Evolutionary conservation across 2,329 filamentous ascomycete species (phyloP).

Genomic region (Talaromyces sp.): DNA sequence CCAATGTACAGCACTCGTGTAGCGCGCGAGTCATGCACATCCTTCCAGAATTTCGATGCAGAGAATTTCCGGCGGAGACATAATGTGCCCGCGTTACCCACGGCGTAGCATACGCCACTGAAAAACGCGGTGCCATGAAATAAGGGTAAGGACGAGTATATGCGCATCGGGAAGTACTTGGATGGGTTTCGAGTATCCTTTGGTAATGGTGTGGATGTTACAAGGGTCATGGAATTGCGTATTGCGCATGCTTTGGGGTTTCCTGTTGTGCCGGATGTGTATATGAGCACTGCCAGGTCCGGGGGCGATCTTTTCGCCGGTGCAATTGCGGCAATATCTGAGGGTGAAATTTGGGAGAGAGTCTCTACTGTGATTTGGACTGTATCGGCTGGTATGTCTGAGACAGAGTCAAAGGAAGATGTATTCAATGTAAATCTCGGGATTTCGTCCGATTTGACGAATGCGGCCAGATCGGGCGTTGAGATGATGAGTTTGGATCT

Average conservation of each 20-base stretch:
- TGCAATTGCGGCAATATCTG: constrained; percentile 23
- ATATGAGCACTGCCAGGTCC: constrained; percentile 43
- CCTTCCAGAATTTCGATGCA: constrained; percentile 46
- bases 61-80: constrained; percentile 48
- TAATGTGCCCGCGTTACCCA: constrained; percentile 42
- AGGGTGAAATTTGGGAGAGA: constrained; percentile 27
- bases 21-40: constrained; percentile 42
- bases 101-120: constrained; percentile 40
- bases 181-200: constrained; percentile 36
- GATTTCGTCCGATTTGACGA: constrained; percentile 33
- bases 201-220: constrained; percentile 37
- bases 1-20: constrained; percentile 49
- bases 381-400: constrained; percentile 19
- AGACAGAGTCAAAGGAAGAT: constrained; percentile 33
- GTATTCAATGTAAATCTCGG: constrained; percentile 40
- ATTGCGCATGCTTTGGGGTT: constrained; percentile 48
- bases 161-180: constrained; percentile 46
- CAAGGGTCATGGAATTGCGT: constrained; percentile 37
- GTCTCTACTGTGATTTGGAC: constrained; percentile 28
- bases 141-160: constrained; percentile 48
- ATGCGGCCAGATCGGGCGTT: constrained; percentile 43
- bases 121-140: constrained; percentile 52
- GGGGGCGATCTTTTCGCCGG: constrained; percentile 33
- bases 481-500: constrained; percentile 42
- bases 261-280: constrained; percentile 50